Evolutionary conservation across 768 basidiomycete genomes (phyloP), one percentile per base, ranked within the genome.

Genomic region (Psilocybe sp.): DNA sequence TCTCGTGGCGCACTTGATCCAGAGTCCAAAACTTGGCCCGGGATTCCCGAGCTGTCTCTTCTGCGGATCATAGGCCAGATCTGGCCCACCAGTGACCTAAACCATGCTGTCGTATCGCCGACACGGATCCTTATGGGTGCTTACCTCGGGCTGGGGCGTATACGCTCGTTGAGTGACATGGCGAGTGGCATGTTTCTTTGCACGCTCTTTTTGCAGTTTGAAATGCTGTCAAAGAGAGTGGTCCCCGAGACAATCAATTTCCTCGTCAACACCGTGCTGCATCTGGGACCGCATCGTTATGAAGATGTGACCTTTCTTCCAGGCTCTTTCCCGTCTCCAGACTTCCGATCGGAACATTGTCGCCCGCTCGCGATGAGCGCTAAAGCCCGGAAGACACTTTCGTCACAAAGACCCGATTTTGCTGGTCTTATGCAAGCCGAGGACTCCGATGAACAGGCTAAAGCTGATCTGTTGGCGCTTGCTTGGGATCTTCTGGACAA

Each of bases 1-100:
- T 79, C 85, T 2, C 76, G 75, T 6, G 92, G 90, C 1, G 72
- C 89, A 0, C 70, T 80, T 12, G 70, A 78, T 19, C 65, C 65
- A 0, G 73, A 80, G 8, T 75, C 91, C 3, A 89, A 81, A 70
- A 98, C 92, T 0, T 98, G 92, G 86, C 96, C 97, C 5, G 87
- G 88, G 23, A 65, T 84, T 3, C 70, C 92, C 4, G 97, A 99
- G 65, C 75, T 99, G 15, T 73, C 79, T 0, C 73, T 99, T 2
- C 72, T 98, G 28, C 84, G 94, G 18, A 65, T 94, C 35, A 79
- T 92, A 44, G 93, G 93, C 3, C 70, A 76, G 12, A 71, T 89
- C 33, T 99, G 95, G 95, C 89, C 94, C 3, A 93, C 94, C 2
- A 96, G 92, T 64, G 97, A 99, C 68, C 79, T 96, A 69, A 87